Percentiles rank a stretch among this genome's conserved stretches.
Conservation (phyloP, 2,329 filamentous ascomycete species). For the Fusarium coffeatum region DNA sequence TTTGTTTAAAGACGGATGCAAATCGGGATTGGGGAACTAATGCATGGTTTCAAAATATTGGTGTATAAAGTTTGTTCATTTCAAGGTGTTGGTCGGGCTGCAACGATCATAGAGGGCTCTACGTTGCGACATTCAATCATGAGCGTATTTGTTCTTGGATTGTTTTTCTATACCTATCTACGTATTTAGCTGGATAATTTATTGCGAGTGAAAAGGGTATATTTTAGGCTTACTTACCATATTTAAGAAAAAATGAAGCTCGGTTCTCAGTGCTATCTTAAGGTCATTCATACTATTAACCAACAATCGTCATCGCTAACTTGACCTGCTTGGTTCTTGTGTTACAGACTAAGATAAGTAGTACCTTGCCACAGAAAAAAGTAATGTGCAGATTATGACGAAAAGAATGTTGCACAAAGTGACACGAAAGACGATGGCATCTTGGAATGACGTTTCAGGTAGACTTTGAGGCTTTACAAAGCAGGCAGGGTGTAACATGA, state of each 20-base stretch:
- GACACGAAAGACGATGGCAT: background rate
- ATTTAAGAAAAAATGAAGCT: too few species aligned
- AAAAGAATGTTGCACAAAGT: background rate
- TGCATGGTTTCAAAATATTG: background rate
- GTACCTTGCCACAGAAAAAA: background rate
- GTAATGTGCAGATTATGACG: background rate
- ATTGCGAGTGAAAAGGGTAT: background rate
- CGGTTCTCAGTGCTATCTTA: too few species aligned
- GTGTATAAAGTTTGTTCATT: background rate
- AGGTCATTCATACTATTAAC: background rate
- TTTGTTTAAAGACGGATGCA: background rate
- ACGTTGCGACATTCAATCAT: conserved; percentile 3
- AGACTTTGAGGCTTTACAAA: background rate
- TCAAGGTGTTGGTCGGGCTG: too few species aligned
- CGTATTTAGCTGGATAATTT: background rate
- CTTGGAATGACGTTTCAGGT: background rate
- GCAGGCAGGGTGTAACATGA: background rate
- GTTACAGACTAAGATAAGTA: background rate
- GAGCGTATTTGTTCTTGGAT: background rate
- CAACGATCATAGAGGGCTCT: background rate
- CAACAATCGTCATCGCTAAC: background rate
- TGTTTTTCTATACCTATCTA: background rate
- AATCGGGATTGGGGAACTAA: background rate
- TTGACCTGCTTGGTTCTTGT: background rate
- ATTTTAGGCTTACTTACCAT: background rate